phyloP scores from a whole-genome alignment of 352 stramenopile species.

The Blastocystis sp. region DNA sequence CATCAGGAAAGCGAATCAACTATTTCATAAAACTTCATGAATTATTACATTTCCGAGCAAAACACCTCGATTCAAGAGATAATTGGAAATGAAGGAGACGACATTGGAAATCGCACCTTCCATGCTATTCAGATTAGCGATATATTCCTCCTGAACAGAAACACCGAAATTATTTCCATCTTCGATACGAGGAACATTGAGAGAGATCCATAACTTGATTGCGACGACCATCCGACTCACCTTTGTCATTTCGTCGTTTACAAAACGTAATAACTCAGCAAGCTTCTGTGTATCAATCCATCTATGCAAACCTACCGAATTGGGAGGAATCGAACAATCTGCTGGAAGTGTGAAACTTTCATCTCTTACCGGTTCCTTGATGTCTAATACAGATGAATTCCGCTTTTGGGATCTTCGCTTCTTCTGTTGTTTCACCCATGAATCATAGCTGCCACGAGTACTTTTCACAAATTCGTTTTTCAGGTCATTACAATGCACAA shows the following conservation, averaged over 20 bases:
- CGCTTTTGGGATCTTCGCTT: neutral
- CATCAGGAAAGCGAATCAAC: neutral
- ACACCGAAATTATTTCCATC: conserved; percentile 66
- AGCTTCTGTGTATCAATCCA: neutral
- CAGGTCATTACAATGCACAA: neutral
- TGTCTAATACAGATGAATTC: neutral
- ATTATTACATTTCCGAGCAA: neutral
- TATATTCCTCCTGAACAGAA: conserved; percentile 35
- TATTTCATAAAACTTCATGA: neutral
- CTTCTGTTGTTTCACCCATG: conserved; percentile 43
- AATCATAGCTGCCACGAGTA: neutral
- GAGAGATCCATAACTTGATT: conserved; percentile 65
- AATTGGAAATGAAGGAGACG: neutral
- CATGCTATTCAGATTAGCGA: neutral
- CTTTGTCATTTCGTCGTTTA: neutral
- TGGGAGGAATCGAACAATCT: neutral
- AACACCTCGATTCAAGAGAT: neutral
- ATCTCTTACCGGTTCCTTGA: neutral
- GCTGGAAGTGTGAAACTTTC: neutral
- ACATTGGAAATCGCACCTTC: neutral
- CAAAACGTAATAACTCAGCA: neutral
- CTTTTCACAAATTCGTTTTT: conserved; percentile 21
- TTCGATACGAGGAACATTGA: conserved; percentile 64
- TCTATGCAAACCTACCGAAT: neutral
- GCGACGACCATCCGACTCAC: neutral